phyloP scores from a whole-genome alignment of 2,329 filamentous ascomycete genomes.

The Penicillium oxalicum region DNA sequence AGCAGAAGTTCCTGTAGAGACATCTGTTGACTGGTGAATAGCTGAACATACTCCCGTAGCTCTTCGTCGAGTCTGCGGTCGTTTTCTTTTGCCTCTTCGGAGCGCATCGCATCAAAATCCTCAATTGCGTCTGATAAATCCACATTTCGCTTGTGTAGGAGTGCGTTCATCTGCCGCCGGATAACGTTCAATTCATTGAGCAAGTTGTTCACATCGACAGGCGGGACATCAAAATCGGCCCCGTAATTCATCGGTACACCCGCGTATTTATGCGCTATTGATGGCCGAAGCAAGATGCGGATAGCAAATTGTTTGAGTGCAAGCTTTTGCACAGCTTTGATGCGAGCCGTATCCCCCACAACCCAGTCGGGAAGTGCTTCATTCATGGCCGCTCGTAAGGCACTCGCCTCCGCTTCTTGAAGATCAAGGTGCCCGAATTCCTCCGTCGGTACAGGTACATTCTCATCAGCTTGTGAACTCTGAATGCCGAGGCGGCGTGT shows the following conservation, averaged over 20 bases:
- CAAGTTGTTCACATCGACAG: conserved; percentile 27
- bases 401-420: conserved; percentile 6
- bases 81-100: conserved; percentile 14
- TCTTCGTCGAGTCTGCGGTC: conserved; percentile 23
- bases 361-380: conserved; percentile 25
- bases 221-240: conserved; percentile 24
- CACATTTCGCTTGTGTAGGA: conserved; percentile 24
- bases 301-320: conserved; percentile 37
- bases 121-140: conserved; percentile 29
- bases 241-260: conserved; percentile 30
- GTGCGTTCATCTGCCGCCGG: conserved; percentile 26
- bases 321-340: conserved; percentile 36
- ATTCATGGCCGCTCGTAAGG: conserved; percentile 8
- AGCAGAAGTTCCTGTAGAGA: conserved; percentile 33
- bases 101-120: conserved; percentile 19
- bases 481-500: conserved; percentile 6
- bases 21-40: conserved; percentile 27
- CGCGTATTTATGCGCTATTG: conserved; percentile 35
- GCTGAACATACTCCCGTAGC: conserved; percentile 24
- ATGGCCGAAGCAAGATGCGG: conserved; percentile 34
- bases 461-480: conserved; percentile 8
- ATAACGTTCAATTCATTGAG: conserved; percentile 30
- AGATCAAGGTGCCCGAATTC: conserved; percentile 2
- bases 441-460: neutral
- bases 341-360: conserved; percentile 23